Conservation (phyloP, 2,329 filamentous ascomycete species). For the Penicillium oxalicum region DNA sequence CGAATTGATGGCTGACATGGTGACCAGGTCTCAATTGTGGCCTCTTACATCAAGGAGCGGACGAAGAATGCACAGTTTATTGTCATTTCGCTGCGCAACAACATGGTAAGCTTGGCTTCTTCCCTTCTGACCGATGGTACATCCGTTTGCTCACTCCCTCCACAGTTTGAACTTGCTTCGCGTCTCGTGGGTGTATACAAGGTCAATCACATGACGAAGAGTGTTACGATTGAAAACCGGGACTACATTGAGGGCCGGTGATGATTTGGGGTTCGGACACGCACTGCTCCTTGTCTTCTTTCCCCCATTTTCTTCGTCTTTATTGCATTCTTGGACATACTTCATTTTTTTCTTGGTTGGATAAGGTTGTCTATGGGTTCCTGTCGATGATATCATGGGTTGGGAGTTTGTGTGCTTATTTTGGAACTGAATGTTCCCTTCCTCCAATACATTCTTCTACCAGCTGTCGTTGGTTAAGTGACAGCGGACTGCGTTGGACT, state of each 20-base stretch:
- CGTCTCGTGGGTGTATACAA: constrained; percentile 97
- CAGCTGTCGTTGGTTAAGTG: background rate
- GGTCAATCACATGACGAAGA: constrained; percentile 98
- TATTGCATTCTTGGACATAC: constrained; percentile 15
- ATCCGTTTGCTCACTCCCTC: constrained; percentile 5
- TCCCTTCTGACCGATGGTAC: background rate
- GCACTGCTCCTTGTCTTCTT: background rate
- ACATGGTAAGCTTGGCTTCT: constrained; percentile 60
- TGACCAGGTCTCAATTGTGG: constrained; percentile 82
- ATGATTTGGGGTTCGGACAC: constrained; percentile 9
- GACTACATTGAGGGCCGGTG: constrained; percentile 57
- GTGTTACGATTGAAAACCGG: constrained; percentile 78
- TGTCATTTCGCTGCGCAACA: constrained; percentile 94
- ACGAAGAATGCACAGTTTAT: constrained; percentile 99
- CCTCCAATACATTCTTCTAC: background rate
- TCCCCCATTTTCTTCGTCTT: constrained; percentile 9
- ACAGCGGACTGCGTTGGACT: no score
- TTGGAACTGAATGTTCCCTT: constrained; percentile 9
- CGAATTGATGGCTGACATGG: constrained; percentile 6
- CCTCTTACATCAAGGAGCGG: constrained; percentile 97
- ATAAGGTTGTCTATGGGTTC: constrained; percentile 15
- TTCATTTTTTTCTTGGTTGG: constrained; percentile 10
- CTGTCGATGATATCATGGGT: constrained; percentile 24
- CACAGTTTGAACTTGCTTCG: constrained; percentile 81
- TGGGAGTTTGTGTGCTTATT: constrained; percentile 14